These are phyloP conservation scores for Daldinia sp. DNA, from an alignment of 2,329 filamentous ascomycete genomes.

Conservation along the genomic window DNA sequence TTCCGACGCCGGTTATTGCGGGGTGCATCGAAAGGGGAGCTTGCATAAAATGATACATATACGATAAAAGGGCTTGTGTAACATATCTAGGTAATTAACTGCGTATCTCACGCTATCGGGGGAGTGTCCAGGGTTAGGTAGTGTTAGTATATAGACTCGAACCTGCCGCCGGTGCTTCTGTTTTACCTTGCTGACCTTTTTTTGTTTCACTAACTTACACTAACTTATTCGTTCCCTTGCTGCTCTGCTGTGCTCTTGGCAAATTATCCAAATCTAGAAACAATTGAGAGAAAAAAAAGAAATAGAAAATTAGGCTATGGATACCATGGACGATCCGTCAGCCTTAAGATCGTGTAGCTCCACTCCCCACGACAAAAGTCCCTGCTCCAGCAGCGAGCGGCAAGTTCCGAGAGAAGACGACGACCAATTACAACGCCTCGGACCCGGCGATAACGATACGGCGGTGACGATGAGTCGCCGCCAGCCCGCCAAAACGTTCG, in stretches of 20 bases:
- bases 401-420: neutral
- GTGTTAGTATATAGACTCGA: neutral
- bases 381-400: neutral
- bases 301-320: neutral
- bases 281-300: neutral
- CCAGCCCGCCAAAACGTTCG: slow-evolving; percentile 32
- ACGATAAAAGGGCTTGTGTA: neutral
- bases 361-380: neutral
- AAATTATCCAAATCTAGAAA: neutral
- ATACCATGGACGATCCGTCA: neutral
- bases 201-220: neutral
- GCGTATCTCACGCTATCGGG: neutral
- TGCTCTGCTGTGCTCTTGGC: neutral
- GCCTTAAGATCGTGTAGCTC: slow-evolving; percentile 7
- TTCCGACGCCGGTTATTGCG: neutral
- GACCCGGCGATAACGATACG: neutral
- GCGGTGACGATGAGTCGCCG: neutral
- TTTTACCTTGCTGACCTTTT: neutral
- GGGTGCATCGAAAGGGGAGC: neutral
- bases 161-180: neutral
- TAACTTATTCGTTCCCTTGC: too few relatives aligned
- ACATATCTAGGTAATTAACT: neutral
- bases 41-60: slow-evolving; percentile 1
- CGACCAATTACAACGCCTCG: neutral
- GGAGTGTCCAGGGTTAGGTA: neutral